Evolutionary conservation across 305 asterid species (phyloP).

Genomic region (Fraxinus dipetala): DNA sequence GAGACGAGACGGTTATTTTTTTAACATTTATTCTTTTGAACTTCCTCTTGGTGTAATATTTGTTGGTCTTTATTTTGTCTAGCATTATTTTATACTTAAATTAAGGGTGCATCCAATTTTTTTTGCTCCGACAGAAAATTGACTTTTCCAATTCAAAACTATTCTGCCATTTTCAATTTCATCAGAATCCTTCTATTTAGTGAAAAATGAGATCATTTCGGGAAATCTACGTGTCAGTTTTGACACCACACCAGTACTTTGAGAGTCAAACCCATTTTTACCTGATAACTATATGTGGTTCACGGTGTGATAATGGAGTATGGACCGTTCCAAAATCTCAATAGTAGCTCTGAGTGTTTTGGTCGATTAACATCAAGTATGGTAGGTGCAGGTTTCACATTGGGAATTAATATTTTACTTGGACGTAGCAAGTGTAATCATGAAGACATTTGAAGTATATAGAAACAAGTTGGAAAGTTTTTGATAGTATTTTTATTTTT

Average conservation of each 20-base stretch:
- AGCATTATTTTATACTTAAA: background rate
- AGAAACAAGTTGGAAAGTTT: background rate
- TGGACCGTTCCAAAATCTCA: background rate
- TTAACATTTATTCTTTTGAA: background rate
- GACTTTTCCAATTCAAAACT: background rate
- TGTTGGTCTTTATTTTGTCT: background rate
- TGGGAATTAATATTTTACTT: background rate
- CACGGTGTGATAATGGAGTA: background rate
- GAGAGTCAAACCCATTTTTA: background rate
- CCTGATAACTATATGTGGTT: background rate
- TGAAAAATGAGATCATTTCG: background rate
- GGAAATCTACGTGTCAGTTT: background rate
- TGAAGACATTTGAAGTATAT: background rate
- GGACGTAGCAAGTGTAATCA: background rate
- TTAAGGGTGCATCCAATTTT: background rate
- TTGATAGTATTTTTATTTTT: background rate
- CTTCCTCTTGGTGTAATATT: background rate
- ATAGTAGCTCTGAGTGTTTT: background rate
- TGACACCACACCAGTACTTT: background rate
- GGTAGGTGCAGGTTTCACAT: background rate
- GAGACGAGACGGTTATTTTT: background rate
- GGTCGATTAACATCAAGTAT: background rate
- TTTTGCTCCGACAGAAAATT: background rate
- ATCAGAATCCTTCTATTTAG: background rate
- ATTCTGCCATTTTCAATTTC: background rate